A percentile compares a stretch with the other conserved stretches of the same genome.
Evolutionary conservation across 371 early-diverging fungal genomes (phyloP).

Genomic region (Saksenaea vasiformis): DNA sequence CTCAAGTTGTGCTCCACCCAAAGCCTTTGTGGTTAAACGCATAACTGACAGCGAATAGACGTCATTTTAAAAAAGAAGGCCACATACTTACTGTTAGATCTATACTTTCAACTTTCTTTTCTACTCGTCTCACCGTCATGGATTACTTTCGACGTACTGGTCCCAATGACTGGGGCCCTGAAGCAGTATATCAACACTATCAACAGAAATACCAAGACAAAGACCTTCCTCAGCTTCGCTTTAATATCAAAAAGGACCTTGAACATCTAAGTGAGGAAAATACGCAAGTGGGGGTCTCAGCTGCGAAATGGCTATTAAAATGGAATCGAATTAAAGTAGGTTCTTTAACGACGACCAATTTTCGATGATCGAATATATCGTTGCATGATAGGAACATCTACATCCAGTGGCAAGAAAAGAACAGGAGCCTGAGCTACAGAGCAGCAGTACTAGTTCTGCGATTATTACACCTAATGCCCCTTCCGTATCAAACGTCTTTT

Average conservation of each 20-base stretch:
- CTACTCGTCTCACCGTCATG: background rate
- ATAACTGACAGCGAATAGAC: too few relatives aligned
- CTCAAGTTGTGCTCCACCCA: too few relatives aligned
- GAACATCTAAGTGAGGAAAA: background rate
- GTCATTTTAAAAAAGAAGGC: too few relatives aligned
- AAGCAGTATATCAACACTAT: background rate
- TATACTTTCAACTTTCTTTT: background rate
- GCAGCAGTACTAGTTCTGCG: background rate
- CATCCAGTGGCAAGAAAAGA: background rate
- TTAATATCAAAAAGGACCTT: background rate
- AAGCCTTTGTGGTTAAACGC: too few relatives aligned
- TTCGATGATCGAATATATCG: background rate
- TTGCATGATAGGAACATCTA: background rate
- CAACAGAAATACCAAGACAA: background rate
- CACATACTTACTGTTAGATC: too few relatives aligned
- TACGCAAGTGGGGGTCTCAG: background rate
- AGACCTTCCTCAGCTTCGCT: background rate
- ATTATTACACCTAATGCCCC: background rate
- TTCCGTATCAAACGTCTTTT: background rate
- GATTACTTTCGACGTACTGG: background rate
- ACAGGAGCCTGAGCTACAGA: background rate
- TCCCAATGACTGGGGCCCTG: background rate
- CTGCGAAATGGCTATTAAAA: background rate
- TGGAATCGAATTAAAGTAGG: background rate
- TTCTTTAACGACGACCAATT: background rate